Evolutionary conservation across 2,329 filamentous ascomycete species (phyloP).

Genomic region (Cercospora sesami): DNA sequence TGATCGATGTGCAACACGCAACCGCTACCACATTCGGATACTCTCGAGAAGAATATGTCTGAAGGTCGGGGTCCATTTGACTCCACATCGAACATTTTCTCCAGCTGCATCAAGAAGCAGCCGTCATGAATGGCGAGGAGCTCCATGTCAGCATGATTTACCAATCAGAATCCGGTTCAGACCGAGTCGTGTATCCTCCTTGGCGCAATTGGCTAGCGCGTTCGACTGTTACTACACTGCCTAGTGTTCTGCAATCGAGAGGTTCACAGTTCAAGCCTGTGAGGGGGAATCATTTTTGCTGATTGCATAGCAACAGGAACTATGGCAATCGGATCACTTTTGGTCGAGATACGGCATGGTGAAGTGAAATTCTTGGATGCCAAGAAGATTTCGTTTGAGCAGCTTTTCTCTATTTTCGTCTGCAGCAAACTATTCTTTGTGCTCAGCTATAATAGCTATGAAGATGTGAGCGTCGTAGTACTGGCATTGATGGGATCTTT

Average conservation of each 20-base stretch:
- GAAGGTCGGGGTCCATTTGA: background rate
- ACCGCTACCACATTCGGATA: background rate
- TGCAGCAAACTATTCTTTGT: no score
- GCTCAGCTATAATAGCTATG: no score
- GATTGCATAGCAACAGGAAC: background rate
- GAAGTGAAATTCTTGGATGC: background rate
- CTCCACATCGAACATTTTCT: background rate
- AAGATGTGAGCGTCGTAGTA: no score
- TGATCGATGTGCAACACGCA: background rate
- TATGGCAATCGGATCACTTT: background rate
- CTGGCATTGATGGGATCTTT: no score
- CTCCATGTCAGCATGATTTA: background rate
- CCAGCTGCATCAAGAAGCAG: background rate
- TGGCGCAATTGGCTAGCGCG: slow-evolving; percentile 4
- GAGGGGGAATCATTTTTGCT: background rate
- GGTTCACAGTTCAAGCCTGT: slow-evolving; percentile 4
- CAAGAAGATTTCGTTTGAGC: no score
- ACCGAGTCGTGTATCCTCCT: no score
- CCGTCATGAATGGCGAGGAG: background rate
- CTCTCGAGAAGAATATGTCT: background rate
- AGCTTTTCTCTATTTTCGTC: no score
- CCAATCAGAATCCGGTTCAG: no score
- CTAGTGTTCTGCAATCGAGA: background rate
- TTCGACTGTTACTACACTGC: background rate
- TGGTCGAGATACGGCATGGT: background rate